phyloP scores from a whole-genome alignment of 148 eudicot species.

The Suaeda aralocaspica region DNA sequence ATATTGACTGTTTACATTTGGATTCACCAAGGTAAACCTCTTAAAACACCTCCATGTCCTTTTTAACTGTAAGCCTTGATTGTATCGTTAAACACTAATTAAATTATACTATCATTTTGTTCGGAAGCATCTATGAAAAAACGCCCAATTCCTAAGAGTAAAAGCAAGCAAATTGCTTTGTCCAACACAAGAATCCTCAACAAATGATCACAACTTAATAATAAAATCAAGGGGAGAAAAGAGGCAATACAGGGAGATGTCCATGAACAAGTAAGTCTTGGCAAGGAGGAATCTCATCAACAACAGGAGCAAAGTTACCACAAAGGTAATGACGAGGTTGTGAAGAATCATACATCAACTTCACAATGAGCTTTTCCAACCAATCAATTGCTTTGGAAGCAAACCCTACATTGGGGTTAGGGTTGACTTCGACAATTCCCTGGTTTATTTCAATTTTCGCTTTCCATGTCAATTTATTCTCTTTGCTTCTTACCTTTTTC shows the following conservation, averaged over 20 bases:
- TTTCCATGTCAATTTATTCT: not conserved
- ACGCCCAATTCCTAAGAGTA: too few species aligned
- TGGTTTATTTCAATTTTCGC: not conserved
- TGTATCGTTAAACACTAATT: too few species aligned
- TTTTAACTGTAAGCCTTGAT: too few species aligned
- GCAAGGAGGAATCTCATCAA: slow-evolving; percentile 75
- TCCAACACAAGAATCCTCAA: too few species aligned
- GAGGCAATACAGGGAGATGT: slow-evolving; percentile 57
- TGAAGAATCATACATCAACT: slow-evolving; percentile 58
- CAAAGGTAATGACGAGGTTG: slow-evolving; percentile 57
- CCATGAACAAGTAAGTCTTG: slow-evolving; percentile 62
- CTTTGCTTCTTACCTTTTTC: not conserved
- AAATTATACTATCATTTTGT: too few species aligned
- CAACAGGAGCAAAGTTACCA: slow-evolving; percentile 75
- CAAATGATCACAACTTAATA: too few species aligned
- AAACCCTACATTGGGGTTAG: slow-evolving; percentile 62
- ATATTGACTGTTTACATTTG: too few species aligned
- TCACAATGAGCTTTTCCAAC: slow-evolving; percentile 64
- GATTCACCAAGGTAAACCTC: too few species aligned
- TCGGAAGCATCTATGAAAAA: too few species aligned
- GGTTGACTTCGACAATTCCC: slow-evolving; percentile 57
- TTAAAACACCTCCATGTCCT: too few species aligned
- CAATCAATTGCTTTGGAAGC: slow-evolving; percentile 66
- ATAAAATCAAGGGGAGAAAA: not conserved
- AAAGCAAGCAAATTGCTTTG: too few species aligned